These are phyloP conservation scores for Tetradesmus lagerheimii DNA, from an alignment of 139 green algal genomes.

Conservation along the genomic window DNA sequence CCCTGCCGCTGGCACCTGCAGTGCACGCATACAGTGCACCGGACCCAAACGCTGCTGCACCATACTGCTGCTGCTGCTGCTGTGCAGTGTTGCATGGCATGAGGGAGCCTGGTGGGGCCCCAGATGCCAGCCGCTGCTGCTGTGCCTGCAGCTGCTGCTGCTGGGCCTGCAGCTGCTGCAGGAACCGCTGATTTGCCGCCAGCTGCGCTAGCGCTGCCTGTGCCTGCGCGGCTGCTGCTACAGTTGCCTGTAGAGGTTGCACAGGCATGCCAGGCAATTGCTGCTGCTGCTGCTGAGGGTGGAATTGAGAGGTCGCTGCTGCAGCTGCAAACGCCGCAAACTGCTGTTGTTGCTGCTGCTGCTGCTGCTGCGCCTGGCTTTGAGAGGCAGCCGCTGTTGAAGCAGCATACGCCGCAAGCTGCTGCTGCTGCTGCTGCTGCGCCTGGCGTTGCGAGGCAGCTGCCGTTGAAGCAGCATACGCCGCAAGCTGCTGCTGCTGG, in stretches of 20 bases:
- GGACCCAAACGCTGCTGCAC: neutral
- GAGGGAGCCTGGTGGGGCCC: neutral
- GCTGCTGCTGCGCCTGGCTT: neutral
- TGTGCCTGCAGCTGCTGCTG: slow-evolving; percentile 20
- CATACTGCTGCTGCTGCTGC: slow-evolving; percentile 4
- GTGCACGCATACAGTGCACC: neutral
- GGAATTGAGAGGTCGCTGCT: neutral
- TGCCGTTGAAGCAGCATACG: neutral
- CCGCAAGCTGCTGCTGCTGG: neutral
- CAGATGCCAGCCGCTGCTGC: neutral
- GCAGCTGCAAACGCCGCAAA: neutral
- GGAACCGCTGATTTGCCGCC: neutral
- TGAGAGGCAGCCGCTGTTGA: neutral
- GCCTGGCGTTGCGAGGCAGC: neutral
- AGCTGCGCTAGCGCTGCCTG: neutral
- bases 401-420: neutral
- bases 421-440: neutral
- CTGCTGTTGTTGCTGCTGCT: neutral
- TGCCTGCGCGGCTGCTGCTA: slow-evolving; percentile 20
- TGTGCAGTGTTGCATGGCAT: neutral
- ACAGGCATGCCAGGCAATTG: neutral
- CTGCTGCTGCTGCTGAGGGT: slow-evolving; percentile 3
- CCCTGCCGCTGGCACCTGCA: neutral
- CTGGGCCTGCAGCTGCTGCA: slow-evolving; percentile 12
- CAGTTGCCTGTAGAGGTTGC: slow-evolving; percentile 20